phyloP scores from a whole-genome alignment of 139 green algal species.

The Tetradesmus lagerheimii region DNA sequence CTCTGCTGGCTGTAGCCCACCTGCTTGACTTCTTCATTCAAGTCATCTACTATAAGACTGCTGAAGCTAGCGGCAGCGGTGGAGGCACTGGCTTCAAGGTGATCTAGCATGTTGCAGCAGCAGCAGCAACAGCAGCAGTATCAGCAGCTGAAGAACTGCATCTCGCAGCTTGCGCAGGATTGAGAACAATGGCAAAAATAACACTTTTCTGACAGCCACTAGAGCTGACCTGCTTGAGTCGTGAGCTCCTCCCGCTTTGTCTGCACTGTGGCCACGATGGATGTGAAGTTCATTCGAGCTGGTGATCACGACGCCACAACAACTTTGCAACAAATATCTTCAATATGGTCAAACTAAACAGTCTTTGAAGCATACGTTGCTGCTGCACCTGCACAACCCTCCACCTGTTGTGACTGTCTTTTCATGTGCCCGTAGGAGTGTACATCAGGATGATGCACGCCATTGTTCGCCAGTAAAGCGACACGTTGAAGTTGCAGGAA shows the following conservation, averaged over 20 bases:
- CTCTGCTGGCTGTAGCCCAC: not conserved
- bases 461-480: not conserved
- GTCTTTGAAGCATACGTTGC: too few relatives aligned
- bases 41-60: conserved; percentile 11
- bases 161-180: not conserved
- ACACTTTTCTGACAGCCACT: not conserved
- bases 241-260: conserved; percentile 9
- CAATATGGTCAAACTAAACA: not conserved
- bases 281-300: conserved; percentile 9
- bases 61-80: not conserved
- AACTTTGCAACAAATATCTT: not conserved
- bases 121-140: not conserved
- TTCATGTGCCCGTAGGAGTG: not conserved
- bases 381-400: not conserved
- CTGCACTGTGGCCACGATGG: not conserved
- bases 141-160: not conserved
- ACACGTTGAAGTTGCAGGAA: not conserved
- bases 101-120: not conserved
- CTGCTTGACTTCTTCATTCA: conserved; percentile 46
- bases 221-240: not conserved
- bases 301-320: not conserved
- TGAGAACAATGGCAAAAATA: not conserved
- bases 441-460: not conserved
- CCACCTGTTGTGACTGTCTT: not conserved
- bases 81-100: conserved; percentile 2